These are phyloP conservation scores for Aspergillus jensenii DNA, from an alignment of 2,329 filamentous ascomycete species.

Conservation along the genomic window DNA sequence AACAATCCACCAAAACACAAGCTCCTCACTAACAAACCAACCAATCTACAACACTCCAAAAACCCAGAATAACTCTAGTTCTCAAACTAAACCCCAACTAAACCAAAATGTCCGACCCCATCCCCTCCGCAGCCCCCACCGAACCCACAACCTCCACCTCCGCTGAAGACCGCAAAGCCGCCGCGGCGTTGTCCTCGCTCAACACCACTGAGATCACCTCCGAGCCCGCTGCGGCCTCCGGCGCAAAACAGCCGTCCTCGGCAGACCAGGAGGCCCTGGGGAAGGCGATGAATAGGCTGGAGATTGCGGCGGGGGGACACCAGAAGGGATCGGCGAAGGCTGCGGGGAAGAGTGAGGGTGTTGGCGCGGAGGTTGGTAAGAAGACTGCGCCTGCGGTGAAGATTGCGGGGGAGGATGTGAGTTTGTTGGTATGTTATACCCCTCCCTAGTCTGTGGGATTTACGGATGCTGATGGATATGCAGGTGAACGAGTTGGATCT, in stretches of 20 bases:
- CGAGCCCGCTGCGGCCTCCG: conserved; percentile 21
- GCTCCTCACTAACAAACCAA: neutral
- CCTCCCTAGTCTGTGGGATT: neutral
- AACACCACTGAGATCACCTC: conserved; percentile 42
- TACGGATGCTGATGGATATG: neutral
- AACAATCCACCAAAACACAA: neutral
- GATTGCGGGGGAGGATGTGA: conserved; percentile 47
- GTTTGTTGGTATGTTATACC: conserved; percentile 41
- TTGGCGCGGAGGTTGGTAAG: conserved; percentile 29
- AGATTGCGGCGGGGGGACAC: conserved; percentile 37
- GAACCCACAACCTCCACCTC: conserved; percentile 22
- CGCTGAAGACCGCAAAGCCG: conserved; percentile 52
- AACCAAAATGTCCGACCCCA: conserved; percentile 43
- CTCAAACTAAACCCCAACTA: neutral
- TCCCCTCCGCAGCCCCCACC: conserved; percentile 41
- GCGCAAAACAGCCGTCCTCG: conserved; percentile 29
- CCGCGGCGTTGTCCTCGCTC: conserved; percentile 49
- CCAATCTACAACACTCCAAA: neutral
- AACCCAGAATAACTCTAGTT: too few relatives aligned
- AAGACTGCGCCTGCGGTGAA: conserved; percentile 39
- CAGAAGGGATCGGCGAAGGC: conserved; percentile 22
- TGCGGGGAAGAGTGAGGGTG: conserved; percentile 31
- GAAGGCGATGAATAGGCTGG: conserved; percentile 51
- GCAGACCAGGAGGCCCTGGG: conserved; percentile 50
- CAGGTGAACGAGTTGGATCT: conserved; percentile 49